Conservation (phyloP, 305 asterid species). For the Solanum hybrid region DNA sequence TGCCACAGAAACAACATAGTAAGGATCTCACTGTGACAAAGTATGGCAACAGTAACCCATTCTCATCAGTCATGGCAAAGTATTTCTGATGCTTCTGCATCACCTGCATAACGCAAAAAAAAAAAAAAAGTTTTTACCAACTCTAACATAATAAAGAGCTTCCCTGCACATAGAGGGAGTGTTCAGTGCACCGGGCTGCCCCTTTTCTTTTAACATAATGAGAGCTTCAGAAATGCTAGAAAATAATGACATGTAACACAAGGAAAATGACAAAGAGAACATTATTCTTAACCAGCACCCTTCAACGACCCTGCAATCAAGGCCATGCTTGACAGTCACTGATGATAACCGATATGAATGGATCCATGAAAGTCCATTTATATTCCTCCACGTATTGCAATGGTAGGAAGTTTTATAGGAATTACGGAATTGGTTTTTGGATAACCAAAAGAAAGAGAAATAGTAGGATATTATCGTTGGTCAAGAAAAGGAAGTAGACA, state of each 20-base stretch:
- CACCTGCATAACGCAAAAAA: slow-evolving; percentile 42
- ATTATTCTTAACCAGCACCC: background rate
- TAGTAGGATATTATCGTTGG: background rate
- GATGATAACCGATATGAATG: background rate
- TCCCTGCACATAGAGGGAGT: background rate
- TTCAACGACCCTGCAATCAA: background rate
- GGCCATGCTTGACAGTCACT: background rate
- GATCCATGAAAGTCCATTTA: background rate
- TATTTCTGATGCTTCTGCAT: slow-evolving; percentile 98
- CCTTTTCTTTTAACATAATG: background rate
- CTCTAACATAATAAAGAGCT: background rate
- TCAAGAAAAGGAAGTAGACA: background rate
- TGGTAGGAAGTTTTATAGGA: background rate
- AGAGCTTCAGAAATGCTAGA: background rate
- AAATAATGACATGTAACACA: background rate
- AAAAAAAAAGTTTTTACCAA: background rate
- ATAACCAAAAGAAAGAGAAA: background rate
- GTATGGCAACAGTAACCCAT: slow-evolving; percentile 66
- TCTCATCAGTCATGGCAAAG: slow-evolving; percentile 70
- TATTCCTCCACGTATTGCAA: background rate
- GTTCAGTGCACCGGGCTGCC: background rate
- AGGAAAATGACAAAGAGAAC: slow-evolving; percentile 1
- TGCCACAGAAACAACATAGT: slow-evolving; percentile 8
- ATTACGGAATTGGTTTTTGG: background rate
- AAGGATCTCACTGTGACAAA: slow-evolving; percentile 60